Base-by-base conservation (phyloP, 139 green algal species). In the Chlorella ohadii region DNA sequence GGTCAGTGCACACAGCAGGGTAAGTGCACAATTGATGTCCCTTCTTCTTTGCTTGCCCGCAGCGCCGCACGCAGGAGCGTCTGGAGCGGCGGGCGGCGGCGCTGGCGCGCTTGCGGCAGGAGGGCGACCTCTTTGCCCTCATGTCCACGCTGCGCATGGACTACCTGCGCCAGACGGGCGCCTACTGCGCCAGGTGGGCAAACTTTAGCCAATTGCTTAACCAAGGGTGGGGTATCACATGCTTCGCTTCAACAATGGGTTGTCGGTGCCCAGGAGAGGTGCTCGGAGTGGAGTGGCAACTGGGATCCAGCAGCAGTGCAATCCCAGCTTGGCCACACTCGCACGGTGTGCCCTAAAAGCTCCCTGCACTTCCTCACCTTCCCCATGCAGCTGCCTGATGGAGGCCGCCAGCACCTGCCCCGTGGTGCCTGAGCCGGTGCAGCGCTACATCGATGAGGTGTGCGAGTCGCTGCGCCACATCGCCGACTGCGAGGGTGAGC, bases 381-480 rank as follows among this genome's bases (percentile, higher is more conserved):
- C 9, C 9, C 44, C 44, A 51, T n/a, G 93, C 90, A 85, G 90
- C 57, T 66, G 59, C 4, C 13, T 82, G 36, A 31, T 82, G 36
- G 76, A 93, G 55, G 85, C 95, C 66, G 90, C 95, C 71, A 88
- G 94, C 79, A 82, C 92, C 81, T 92, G 90, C 72, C 70, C 84
- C 22, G 39, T 87, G 34, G 84, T 97, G 12, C 96, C 96, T 15
- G 77, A 90, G 38, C 86, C 93, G 59, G 96, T 99, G 44, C 87
- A 88, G 63, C 86, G 93, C 25, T 99, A 98, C 93, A 94, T 99
- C 36, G 79, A 93, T 17, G 96, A 98, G 86, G 92, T 98, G 41
- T 90, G 94, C 77, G 79, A 83, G 6, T 92, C 94, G 71, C 91
- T 98, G 72, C 25, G 85, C 22, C 33, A 70, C 64, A 38, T 92